Conservation (phyloP, 108 stramenopile genomes). For the Cyclotella cryptica region DNA sequence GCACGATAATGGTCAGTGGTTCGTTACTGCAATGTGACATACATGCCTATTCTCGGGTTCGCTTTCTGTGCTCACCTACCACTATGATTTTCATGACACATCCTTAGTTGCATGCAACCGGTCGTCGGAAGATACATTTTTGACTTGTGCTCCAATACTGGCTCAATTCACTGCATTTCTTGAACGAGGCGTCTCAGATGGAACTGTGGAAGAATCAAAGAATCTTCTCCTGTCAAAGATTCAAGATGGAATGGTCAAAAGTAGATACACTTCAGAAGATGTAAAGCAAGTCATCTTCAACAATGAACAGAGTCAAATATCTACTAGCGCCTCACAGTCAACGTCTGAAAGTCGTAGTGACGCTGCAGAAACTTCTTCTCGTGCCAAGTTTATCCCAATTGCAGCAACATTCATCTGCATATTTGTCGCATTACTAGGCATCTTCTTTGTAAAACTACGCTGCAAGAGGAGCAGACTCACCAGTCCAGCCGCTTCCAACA, state of each 20-base stretch:
- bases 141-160: background rate
- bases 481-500: background rate
- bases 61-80: background rate
- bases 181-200: background rate
- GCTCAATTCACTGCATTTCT: slow-evolving; percentile 11
- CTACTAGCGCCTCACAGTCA: background rate
- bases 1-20: background rate
- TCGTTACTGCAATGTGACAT: background rate
- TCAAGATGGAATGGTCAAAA: slow-evolving; percentile 3
- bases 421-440: background rate
- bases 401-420: background rate
- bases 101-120: background rate
- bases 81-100: background rate
- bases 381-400: background rate
- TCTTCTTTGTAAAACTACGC: background rate
- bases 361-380: too few species aligned
- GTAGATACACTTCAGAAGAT: slow-evolving; percentile 3
- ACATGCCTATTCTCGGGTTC: background rate
- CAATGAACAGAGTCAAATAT: background rate
- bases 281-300: slow-evolving; percentile 3
- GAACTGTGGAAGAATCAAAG: background rate
- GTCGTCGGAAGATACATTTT: background rate
- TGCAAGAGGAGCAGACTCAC: background rate
- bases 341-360: too few species aligned
- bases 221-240: background rate